Percentiles rank a stretch among this genome's conserved stretches.
Evolutionary conservation across 148 eudicot species (phyloP).

Genomic region (Vaccinium macrocarpon): DNA sequence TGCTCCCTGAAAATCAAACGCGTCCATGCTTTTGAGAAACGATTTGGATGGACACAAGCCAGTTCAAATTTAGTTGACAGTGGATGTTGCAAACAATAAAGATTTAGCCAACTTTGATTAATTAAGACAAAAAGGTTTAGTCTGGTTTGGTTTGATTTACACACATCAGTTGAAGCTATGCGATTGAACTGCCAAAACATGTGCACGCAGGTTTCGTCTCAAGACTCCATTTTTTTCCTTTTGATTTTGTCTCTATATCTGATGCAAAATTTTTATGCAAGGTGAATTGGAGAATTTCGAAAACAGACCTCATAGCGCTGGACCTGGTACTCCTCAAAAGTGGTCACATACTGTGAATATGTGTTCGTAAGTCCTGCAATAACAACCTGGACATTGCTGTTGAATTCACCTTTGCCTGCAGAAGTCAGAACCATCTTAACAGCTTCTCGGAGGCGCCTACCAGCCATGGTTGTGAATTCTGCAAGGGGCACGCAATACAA

Average conservation of each 20-base stretch:
- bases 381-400: conserved; percentile 59
- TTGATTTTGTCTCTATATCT: background rate
- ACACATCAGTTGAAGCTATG: background rate
- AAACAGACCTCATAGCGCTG: conserved; percentile 94
- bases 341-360: conserved; percentile 91
- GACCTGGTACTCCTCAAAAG: conserved; percentile 83
- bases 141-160: background rate
- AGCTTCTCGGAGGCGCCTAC: conserved; percentile 96
- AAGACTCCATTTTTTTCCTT: background rate
- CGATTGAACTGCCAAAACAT: background rate
- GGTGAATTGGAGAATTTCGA: background rate
- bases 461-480: conserved; percentile 99
- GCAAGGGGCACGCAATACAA: conserved; percentile 6
- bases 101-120: background rate
- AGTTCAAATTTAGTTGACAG: background rate
- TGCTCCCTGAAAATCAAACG: conserved; percentile 62
- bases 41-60: background rate
- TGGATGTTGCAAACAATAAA: background rate
- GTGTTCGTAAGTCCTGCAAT: conserved; percentile 93
- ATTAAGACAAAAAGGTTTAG: background rate
- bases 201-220: background rate
- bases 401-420: conserved; percentile 45
- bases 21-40: background rate
- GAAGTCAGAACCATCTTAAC: conserved; percentile 55
- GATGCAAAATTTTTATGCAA: background rate